Evolutionary conservation across 2,329 filamentous ascomycete species (phyloP), one percentile per base, ranked within the genome.

Genomic region (Lasiodiplodia sp.): DNA sequence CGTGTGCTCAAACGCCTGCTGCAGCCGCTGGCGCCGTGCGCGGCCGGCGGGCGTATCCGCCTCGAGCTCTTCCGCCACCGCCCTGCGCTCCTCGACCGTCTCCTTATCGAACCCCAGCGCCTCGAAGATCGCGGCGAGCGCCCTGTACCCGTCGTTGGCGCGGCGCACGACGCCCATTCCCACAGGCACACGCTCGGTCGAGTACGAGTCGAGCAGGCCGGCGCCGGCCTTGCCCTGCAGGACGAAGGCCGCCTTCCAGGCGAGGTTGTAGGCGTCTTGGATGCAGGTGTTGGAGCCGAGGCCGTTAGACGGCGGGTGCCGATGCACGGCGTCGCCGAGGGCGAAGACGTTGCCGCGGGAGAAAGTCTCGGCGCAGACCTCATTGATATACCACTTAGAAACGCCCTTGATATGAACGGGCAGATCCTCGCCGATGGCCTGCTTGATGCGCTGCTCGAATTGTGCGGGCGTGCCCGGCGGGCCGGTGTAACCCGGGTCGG

Each of bases 91-190:
- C 47, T 81, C 79, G 1, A 81, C 69, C 2, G 80, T 78, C 0
- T 78, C 69, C 12, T 79, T 72, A 58, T 81, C 73, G 71, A 83
- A 78, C 2, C 84, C 85, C 2, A 87, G 77, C 2, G 82, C 79
- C 53, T 81, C 76, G 79, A 81, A 84, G 47, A 86, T 76, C 2
- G 76, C 77, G 0, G 72, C 68, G 71, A 89, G 87, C 58, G 87
- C 85, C 6, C 84, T 80, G 38, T 88, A 79, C 2, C 84, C 84
- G 71, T 88, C 81, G 73, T 90, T 90, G 7, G 88, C 87, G 2
- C 87, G 82, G 4, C 80, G 81, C 60, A 89, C 81, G 52, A 88
- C 78, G 18, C 71, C 86, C 16, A 25, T 5, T 21, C 75, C 77
- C 7, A 79, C 74, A 3, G 78, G 79, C 66, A 79, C 76, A 18